Evolutionary conservation across 176 grass and related monocot genomes (phyloP).

Genomic region (Eragrostis curvula): DNA sequence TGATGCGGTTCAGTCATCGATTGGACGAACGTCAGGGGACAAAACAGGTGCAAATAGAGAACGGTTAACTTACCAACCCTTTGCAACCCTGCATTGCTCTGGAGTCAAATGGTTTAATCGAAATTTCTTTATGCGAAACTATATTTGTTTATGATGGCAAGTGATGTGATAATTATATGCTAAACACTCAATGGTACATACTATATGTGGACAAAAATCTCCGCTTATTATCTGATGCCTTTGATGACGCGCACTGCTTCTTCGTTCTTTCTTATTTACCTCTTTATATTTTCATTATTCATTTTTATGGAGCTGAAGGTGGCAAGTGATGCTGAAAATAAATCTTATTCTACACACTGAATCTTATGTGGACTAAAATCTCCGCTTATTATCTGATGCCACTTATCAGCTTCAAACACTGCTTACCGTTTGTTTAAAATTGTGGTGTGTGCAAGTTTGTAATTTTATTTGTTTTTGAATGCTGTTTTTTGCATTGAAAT

Average conservation of each 20-base stretch:
- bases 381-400: constrained; percentile 76
- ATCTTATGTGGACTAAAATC: constrained; percentile 38
- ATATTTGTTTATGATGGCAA: not conserved
- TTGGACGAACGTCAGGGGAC: constrained; percentile 26
- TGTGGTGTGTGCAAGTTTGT: not conserved
- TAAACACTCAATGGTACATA: constrained; percentile 55
- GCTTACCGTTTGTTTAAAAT: not conserved
- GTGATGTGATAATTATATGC: constrained; percentile 61
- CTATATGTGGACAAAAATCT: constrained; percentile 61
- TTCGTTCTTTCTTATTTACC: not conserved
- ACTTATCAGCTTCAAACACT: not conserved
- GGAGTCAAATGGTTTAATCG: constrained; percentile 92
- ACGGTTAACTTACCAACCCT: constrained; percentile 90
- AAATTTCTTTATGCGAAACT: constrained; percentile 3
- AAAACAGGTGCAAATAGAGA: constrained; percentile 54
- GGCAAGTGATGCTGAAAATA: constrained; percentile 46
- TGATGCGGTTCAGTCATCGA: constrained; percentile 7
- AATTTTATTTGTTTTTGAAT: not conserved
- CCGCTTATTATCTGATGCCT: constrained; percentile 74
- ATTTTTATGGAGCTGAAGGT: not conserved
- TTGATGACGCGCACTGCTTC: not conserved
- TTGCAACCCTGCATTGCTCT: constrained; percentile 68
- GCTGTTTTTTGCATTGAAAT: not conserved
- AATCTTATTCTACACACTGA: constrained; percentile 55
- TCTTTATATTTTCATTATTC: no score